Conservation (phyloP, 2,329 filamentous ascomycete species). For the Colletotrichum aenigma region DNA sequence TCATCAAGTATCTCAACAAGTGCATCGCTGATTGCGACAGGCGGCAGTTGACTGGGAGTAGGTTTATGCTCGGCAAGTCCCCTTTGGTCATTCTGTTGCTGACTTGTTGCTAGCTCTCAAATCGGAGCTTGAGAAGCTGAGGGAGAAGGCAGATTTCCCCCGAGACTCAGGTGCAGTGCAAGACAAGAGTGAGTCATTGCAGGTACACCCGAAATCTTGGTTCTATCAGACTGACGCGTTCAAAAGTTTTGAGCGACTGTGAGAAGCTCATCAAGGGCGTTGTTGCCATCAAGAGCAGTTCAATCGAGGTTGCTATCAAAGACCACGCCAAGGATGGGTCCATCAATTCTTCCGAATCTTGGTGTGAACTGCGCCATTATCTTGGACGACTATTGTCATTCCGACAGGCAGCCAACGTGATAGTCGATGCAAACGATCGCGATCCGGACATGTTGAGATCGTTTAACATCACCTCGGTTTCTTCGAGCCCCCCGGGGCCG, state of each 20-base stretch:
- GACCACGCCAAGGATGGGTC: neutral
- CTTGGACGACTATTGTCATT: neutral
- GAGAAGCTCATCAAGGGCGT: neutral
- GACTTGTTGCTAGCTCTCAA: no score
- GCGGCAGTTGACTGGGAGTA: neutral
- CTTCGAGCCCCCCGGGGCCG: rapidly evolving
- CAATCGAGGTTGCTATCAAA: neutral
- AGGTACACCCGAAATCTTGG: no score
- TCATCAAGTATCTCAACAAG: neutral
- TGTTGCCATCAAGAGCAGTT: neutral
- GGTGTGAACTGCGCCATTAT: neutral
- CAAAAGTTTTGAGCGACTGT: neutral
- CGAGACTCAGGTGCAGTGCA: no score
- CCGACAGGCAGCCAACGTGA: neutral
- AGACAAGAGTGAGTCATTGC: no score
- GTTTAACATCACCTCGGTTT: neutral
- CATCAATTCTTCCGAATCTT: neutral
- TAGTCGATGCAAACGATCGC: neutral
- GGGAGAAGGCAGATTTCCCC: no score
- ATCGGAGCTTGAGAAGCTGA: no score
- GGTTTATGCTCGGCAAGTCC: no score
- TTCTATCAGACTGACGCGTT: no score
- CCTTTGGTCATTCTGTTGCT: no score
- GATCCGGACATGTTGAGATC: neutral
- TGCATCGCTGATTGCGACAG: neutral